phyloP scores from a whole-genome alignment of 805 yeast species.

The Saccharomycopsis olivae region DNA sequence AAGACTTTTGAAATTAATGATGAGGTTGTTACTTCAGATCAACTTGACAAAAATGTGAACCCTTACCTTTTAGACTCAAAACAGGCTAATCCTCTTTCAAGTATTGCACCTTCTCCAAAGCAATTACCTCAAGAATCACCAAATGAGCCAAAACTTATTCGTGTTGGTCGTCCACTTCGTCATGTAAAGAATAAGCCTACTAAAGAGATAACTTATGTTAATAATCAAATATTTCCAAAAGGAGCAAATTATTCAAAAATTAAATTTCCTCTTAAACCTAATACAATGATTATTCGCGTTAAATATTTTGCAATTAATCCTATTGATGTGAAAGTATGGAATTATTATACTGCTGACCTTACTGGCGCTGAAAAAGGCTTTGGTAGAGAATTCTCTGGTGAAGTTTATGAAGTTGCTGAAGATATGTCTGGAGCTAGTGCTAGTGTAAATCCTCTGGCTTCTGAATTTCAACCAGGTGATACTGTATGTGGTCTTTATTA shows the following conservation, averaged over 20 bases:
- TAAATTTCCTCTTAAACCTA: slow-evolving; percentile 36
- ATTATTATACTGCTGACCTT: slow-evolving; percentile 40
- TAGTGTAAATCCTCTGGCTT: neutral
- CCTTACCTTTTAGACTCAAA: slow-evolving; percentile 13
- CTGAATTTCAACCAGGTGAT: slow-evolving; percentile 38
- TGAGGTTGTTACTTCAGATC: slow-evolving; percentile 11
- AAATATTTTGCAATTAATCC: slow-evolving; percentile 54
- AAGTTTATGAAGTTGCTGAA: slow-evolving; percentile 36
- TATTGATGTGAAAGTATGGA: slow-evolving; percentile 49
- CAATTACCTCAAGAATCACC: slow-evolving; percentile 9
- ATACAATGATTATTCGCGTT: slow-evolving; percentile 47
- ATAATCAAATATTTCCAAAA: slow-evolving; percentile 25
- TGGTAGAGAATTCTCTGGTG: slow-evolving; percentile 65
- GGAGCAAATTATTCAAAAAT: slow-evolving; percentile 42
- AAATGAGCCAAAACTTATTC: slow-evolving; percentile 10
- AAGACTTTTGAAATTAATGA: slow-evolving; percentile 11
- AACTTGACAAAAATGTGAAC: slow-evolving; percentile 15
- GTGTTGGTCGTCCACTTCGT: slow-evolving; percentile 38
- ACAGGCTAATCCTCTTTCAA: slow-evolving; percentile 1
- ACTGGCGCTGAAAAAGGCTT: slow-evolving; percentile 48
- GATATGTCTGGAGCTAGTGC: slow-evolving; percentile 21
- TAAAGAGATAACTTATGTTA: slow-evolving; percentile 34
- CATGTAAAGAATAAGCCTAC: slow-evolving; percentile 43
- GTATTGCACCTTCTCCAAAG: slow-evolving; percentile 11
- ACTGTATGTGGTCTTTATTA: slow-evolving; percentile 52